These are phyloP conservation scores for Mortierella alpina DNA, from an alignment of 192 early-diverging fungal genomes.

Conservation along the genomic window DNA sequence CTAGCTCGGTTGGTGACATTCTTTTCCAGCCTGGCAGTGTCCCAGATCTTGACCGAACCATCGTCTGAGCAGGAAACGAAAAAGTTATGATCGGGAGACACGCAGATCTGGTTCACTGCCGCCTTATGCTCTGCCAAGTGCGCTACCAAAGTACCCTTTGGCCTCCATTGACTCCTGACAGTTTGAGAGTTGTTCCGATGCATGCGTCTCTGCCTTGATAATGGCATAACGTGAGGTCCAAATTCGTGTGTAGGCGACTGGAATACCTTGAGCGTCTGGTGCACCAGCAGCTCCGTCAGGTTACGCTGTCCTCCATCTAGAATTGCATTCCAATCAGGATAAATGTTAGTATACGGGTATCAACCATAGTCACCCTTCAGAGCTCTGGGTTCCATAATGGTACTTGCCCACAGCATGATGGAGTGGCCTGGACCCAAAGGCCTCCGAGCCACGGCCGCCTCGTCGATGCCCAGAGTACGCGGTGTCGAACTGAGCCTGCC, in stretches of 20 bases:
- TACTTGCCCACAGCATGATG: conserved; percentile 25
- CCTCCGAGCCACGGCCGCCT: conserved; percentile 9
- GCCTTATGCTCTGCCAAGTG: conserved; percentile 88
- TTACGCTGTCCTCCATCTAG: conserved; percentile 41
- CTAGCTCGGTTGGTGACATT: conserved; percentile 86
- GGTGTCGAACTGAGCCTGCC: conserved; percentile 36
- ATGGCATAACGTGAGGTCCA: conserved; percentile 26
- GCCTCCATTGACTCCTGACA: conserved; percentile 42
- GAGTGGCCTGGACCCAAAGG: conserved; percentile 16
- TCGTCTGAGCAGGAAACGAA: conserved; percentile 89
- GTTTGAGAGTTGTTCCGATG: conserved; percentile 41
- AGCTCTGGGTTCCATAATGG: not conserved
- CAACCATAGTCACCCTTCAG: not conserved
- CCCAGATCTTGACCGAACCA: conserved; percentile 87
- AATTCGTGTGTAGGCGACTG: conserved; percentile 50
- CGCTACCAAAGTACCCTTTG: conserved; percentile 74
- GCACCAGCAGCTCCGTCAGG: conserved; percentile 21
- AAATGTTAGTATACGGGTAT: not conserved
- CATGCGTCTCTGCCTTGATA: conserved; percentile 39
- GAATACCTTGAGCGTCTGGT: conserved; percentile 46
- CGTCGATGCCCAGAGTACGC: conserved; percentile 13
- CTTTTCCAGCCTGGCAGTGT: conserved; percentile 80
- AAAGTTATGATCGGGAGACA: conserved; percentile 76
- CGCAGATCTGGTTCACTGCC: conserved; percentile 74
- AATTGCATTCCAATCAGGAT: not conserved